Percentiles rank a stretch among this genome's conserved stretches.
These are phyloP conservation scores for Gracilaria gracilis DNA, from an alignment of 23 red algal species.

Conservation along the genomic window DNA sequence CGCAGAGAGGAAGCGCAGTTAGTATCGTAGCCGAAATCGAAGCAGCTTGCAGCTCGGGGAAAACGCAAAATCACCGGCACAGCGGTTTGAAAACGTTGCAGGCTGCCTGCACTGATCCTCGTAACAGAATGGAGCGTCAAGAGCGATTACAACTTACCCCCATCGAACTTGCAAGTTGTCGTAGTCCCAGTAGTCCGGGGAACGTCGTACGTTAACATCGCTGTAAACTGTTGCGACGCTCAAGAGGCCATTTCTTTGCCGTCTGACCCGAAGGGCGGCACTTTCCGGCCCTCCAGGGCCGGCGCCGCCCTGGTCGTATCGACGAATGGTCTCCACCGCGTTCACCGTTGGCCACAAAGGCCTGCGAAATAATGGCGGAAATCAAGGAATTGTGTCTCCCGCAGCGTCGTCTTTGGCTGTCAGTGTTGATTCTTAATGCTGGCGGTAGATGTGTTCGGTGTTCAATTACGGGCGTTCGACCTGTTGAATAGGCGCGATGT, in stretches of 20 bases:
- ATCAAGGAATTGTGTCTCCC: not conserved
- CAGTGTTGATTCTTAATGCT: not conserved
- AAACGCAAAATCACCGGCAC: not conserved
- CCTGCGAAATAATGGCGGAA: slow-evolving; percentile 17
- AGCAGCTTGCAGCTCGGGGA: not conserved
- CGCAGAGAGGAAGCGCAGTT: not conserved
- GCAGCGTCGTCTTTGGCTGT: not conserved
- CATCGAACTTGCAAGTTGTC: slow-evolving; percentile 91
- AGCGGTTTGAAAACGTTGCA: not conserved
- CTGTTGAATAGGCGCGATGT: not conserved
- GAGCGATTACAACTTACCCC: slow-evolving; percentile 69
- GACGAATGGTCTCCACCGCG: slow-evolving; percentile 66
- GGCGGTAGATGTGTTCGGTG: not conserved
- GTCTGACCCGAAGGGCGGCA: slow-evolving; percentile 71
- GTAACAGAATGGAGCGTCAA: not conserved
- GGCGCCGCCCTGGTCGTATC: slow-evolving; percentile 81
- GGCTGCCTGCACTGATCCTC: not conserved
- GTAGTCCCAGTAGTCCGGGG: slow-evolving; percentile 97
- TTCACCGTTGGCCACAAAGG: slow-evolving; percentile 15
- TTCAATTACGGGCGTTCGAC: not conserved
- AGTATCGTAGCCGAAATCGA: not conserved
- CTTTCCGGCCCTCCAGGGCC: slow-evolving; percentile 83
- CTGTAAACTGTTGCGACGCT: slow-evolving; percentile 87
- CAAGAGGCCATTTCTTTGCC: slow-evolving; percentile 71
- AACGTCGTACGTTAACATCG: slow-evolving; percentile 86